Conservation (phyloP, 768 basidiomycete genomes). For the Lentinula raphanica region DNA sequence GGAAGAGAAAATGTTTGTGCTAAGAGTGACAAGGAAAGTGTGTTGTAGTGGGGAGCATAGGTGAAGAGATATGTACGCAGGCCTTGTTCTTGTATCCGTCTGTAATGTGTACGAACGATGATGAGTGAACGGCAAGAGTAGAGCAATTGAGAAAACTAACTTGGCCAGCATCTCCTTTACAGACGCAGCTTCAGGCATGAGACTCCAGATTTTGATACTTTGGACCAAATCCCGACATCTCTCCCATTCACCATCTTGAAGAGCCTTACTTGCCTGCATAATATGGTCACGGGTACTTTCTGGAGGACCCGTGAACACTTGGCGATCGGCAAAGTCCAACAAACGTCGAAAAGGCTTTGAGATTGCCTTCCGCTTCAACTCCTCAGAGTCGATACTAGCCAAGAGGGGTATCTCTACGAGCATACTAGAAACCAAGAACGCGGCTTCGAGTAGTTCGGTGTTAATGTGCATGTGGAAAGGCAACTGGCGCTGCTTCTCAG, state of each 20-base stretch:
- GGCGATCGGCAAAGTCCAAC: conserved; percentile 93
- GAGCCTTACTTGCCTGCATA: conserved; percentile 96
- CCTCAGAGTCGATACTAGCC: conserved; percentile 92
- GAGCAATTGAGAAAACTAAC: conserved; percentile 39
- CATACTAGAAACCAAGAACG: conserved; percentile 98
- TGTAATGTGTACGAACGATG: conserved; percentile 23
- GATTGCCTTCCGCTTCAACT: conserved; percentile 86
- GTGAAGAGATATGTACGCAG: conserved; percentile 96
- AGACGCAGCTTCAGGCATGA: conserved; percentile 83
- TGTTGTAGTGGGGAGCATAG: conserved; percentile 91
- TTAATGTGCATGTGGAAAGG: conserved; percentile 99
- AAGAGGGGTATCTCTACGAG: conserved; percentile 93
- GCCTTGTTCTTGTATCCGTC: conserved; percentile 97
- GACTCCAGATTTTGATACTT: conserved; percentile 95
- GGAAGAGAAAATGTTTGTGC: conserved; percentile 86
- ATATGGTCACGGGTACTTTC: conserved; percentile 98
- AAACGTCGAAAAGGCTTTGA: conserved; percentile 96
- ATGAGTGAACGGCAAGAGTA: conserved; percentile 7
- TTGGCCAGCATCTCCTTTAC: conserved; percentile 95
- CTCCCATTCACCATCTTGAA: conserved; percentile 97
- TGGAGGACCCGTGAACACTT: conserved; percentile 97
- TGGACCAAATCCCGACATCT: conserved; percentile 89
- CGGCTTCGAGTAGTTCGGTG: conserved; percentile 94
- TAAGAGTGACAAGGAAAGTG: conserved; percentile 82
- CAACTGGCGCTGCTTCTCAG: conserved; percentile 90